A percentile compares a stretch with the other conserved stretches of the same genome.
Conservation (phyloP, 2,329 filamentous ascomycete genomes). For the Colletotrichum cuscutae region DNA sequence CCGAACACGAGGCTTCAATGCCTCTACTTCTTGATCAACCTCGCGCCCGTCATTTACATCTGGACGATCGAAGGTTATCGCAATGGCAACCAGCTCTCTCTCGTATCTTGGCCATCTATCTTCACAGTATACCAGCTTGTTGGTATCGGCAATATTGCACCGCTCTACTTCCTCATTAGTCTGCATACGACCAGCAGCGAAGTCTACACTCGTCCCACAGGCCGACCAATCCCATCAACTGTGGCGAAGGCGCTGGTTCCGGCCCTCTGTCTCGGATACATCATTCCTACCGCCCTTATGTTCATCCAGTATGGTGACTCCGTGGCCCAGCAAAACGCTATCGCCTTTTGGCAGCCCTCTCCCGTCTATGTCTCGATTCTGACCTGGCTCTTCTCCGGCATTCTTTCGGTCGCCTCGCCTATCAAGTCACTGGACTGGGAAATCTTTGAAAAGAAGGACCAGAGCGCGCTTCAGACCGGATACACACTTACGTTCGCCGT, state of each 20-base stretch:
- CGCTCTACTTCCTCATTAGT: slow-evolving; percentile 30
- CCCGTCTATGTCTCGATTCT: slow-evolving; percentile 21
- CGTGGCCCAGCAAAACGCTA: slow-evolving; percentile 12
- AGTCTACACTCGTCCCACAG: slow-evolving; percentile 12
- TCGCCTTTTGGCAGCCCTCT: slow-evolving; percentile 25
- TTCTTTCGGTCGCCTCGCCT: neutral
- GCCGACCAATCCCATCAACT: slow-evolving; percentile 27
- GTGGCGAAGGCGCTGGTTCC: slow-evolving; percentile 36
- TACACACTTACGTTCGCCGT: slow-evolving; percentile 7
- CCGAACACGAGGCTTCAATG: neutral
- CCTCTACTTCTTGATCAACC: slow-evolving; percentile 35
- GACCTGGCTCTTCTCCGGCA: neutral
- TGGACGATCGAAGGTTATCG: slow-evolving; percentile 41
- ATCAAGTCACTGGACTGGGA: slow-evolving; percentile 14
- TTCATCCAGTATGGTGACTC: slow-evolving; percentile 6
- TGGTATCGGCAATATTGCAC: slow-evolving; percentile 30
- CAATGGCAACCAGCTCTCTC: slow-evolving; percentile 30
- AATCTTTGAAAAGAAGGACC: slow-evolving; percentile 6
- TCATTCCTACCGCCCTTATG: slow-evolving; percentile 32
- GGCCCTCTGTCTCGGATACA: slow-evolving; percentile 32
- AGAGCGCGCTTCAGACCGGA: neutral
- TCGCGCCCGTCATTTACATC: slow-evolving; percentile 38
- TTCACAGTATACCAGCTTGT: slow-evolving; percentile 31
- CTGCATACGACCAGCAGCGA: slow-evolving; percentile 2
- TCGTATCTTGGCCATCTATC: slow-evolving; percentile 32